phyloP scores from a whole-genome alignment of 164 flowering plant genomes.

The Saururus chinensis region DNA sequence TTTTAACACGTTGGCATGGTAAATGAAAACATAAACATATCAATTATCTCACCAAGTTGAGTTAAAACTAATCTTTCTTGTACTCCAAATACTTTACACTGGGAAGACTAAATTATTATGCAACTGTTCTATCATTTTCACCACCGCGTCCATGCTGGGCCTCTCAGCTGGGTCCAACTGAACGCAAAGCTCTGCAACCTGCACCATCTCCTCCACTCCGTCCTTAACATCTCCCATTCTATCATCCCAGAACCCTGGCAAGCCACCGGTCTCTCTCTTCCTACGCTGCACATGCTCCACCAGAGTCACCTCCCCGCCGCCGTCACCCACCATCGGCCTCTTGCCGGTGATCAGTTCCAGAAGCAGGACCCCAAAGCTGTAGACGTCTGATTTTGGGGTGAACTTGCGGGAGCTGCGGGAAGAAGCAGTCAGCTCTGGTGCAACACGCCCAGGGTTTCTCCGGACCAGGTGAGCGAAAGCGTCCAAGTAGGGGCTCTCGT shows the following conservation, averaged over 20 bases:
- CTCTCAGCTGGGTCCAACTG: conserved; percentile 11
- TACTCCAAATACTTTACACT: no score
- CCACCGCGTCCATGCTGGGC: conserved; percentile 16
- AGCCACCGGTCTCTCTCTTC: conserved; percentile 5
- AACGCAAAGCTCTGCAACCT: conserved; percentile 12
- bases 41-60: no score
- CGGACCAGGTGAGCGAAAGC: conserved; percentile 8
- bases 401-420: not conserved
- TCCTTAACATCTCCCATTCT: conserved; percentile 7
- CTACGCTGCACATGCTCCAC: conserved; percentile 2
- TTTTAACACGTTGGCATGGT: no score
- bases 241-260: conserved; percentile 8
- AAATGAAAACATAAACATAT: no score
- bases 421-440: conserved; percentile 11
- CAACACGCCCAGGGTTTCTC: conserved; percentile 12
- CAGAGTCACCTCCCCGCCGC: conserved; percentile 4
- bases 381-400: conserved; percentile 12
- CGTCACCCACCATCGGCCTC: conserved; percentile 7
- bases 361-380: conserved; percentile 20
- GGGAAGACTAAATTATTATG: no score
- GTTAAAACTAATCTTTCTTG: no score
- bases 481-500: conserved; percentile 17
- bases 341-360: conserved; percentile 18
- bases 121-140: conserved; percentile 11
- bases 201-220: conserved; percentile 6